Conservation (phyloP, 2,329 filamentous ascomycete species). For the Malbranchea cinnamomea region DNA sequence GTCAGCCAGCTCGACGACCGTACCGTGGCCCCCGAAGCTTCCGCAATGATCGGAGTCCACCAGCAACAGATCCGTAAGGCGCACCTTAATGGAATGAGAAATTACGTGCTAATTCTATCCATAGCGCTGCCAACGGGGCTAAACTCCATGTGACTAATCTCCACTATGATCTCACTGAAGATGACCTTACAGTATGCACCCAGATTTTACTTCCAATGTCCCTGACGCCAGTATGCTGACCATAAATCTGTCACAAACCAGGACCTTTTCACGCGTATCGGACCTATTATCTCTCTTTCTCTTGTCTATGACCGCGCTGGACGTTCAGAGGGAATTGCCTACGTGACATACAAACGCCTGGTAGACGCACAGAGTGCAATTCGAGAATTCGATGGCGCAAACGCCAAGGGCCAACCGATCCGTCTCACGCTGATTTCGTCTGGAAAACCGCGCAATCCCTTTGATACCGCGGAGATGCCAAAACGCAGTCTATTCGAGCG, state of each 20-base stretch:
- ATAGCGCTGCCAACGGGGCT: conserved; percentile 34
- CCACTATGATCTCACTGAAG: conserved; percentile 79
- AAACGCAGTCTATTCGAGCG: conserved; percentile 51
- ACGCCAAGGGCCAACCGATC: conserved; percentile 80
- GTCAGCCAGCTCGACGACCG: conserved; percentile 25
- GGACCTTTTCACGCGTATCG: conserved; percentile 71
- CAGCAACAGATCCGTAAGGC: too few relatives aligned
- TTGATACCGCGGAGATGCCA: conserved; percentile 36
- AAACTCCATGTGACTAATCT: conserved; percentile 79
- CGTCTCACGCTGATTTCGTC: conserved; percentile 51
- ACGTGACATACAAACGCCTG: conserved; percentile 59
- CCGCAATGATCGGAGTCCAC: conserved; percentile 21
- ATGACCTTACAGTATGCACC: conserved; percentile 56
- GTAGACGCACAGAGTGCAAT: conserved; percentile 63
- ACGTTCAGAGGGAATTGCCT: conserved; percentile 72
- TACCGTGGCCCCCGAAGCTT: conserved; percentile 27
- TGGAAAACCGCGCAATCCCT: conserved; percentile 26
- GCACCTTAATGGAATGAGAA: background rate
- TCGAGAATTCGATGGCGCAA: conserved; percentile 72
- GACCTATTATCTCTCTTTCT: conserved; percentile 51
- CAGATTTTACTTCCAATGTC: conserved; percentile 3
- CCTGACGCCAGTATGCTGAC: background rate
- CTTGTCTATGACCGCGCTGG: conserved; percentile 77
- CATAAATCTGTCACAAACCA: conserved; percentile 20
- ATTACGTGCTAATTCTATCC: conserved; percentile 7